phyloP scores from a whole-genome alignment of 257 asterid genomes.

The Solanum acaule region DNA sequence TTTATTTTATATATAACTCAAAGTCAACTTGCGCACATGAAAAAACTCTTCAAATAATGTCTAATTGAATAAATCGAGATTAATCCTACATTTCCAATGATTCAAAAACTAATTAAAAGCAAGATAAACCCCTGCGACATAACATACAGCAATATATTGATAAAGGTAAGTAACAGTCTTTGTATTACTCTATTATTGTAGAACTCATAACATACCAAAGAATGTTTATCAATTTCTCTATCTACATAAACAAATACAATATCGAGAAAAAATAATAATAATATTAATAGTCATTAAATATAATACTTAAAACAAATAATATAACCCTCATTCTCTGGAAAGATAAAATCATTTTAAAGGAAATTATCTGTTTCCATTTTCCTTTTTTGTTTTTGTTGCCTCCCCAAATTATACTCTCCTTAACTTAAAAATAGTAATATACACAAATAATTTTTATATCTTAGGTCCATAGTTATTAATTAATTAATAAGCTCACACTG shows the following conservation, averaged over 20 bases:
- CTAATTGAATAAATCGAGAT: not conserved
- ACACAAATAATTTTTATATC: not conserved
- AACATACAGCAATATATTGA: not conserved
- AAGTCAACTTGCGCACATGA: not conserved
- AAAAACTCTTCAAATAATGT: not conserved
- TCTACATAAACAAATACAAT: slow-evolving; percentile 6
- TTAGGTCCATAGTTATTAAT: not conserved
- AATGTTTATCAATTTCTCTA: not conserved
- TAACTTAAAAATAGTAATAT: not conserved
- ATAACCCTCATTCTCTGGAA: not conserved
- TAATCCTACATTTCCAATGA: not conserved
- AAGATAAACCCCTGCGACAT: not conserved
- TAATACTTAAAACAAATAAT: not conserved
- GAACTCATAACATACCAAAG: not conserved
- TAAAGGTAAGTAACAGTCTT: not conserved
- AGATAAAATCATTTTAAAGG: not conserved
- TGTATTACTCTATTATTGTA: not conserved
- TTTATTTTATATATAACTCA: not conserved
- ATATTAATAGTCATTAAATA: not conserved
- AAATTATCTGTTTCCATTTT: not conserved
- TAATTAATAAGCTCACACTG: slow-evolving; percentile 42
- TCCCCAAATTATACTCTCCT: not conserved
- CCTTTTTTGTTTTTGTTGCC: not conserved
- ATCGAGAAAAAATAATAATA: not conserved
- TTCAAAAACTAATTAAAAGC: not conserved